Percentiles rank a stretch among this genome's conserved stretches.
phyloP scores from a whole-genome alignment of 2,329 filamentous ascomycete species.

The Nigrospora sphaerica region DNA sequence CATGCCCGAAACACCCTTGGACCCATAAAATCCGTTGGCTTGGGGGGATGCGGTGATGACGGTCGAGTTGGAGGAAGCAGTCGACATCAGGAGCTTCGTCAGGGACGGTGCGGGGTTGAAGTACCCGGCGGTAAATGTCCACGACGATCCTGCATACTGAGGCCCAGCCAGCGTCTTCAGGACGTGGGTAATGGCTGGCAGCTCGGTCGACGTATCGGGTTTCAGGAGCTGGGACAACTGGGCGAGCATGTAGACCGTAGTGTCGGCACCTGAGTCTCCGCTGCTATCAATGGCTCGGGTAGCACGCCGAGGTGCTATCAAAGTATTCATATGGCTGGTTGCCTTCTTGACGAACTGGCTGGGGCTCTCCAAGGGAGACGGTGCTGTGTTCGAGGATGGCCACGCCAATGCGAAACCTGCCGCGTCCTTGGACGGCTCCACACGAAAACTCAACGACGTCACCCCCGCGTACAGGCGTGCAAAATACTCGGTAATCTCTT shows the following conservation, averaged over 20 bases:
- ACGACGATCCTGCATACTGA: constrained; percentile 62
- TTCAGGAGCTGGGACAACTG: constrained; percentile 82
- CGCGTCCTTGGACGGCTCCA: constrained; percentile 53
- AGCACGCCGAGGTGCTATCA: constrained; percentile 51
- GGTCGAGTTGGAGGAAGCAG: constrained; percentile 62
- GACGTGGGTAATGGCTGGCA: constrained; percentile 71
- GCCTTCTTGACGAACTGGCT: constrained; percentile 63
- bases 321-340: constrained; percentile 55
- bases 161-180: constrained; percentile 60
- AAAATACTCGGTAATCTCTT: constrained; percentile 77
- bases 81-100: constrained; percentile 70
- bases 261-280: constrained; percentile 35
- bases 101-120: constrained; percentile 92
- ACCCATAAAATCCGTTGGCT: constrained; percentile 93
- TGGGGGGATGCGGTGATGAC: constrained; percentile 89
- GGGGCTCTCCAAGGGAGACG: constrained; percentile 66
- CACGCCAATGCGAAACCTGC: constrained; percentile 60
- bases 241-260: constrained; percentile 76
- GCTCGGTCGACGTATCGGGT: constrained; percentile 79
- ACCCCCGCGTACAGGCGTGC: constrained; percentile 69
- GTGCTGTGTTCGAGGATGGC: constrained; percentile 67
- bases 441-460: constrained; percentile 72
- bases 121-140: constrained; percentile 97
- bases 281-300: background rate
- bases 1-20: constrained; percentile 80